Evolutionary conservation across 441 rosid species (phyloP), one percentile per base, ranked within the genome.

Genomic region (Brassica balearica): DNA sequence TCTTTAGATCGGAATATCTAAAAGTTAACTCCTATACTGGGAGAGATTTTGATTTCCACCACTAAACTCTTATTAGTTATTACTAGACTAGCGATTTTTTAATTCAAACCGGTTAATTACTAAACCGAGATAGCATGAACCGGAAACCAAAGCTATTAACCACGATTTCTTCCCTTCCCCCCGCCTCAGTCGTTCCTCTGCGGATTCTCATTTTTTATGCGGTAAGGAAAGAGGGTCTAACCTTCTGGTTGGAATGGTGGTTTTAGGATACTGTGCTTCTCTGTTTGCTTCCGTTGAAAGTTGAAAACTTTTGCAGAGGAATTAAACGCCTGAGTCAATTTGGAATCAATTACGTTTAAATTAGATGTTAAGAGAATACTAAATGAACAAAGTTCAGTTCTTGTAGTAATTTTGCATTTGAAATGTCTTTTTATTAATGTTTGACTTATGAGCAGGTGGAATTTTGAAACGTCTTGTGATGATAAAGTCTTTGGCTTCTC

Each of bases 401-500:
- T n/a, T 51, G 56, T 51, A 51, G 1, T 51, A 5, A n/a, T n/a
- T 51, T n/a, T 5, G 17, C 51, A 5, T 51, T 51, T 51, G 56
- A 36, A 55, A 14, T 66, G 72, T 22, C 55, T 65, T 23, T 0
- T 67, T 43, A 58, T 43, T 41, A 2, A n/a, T 17, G 43, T 68
- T 68, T 0, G 0, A 3, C 14, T 27, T 41, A 69, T 56, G 60
- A 79, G 20, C 69, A 81, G 83, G 78, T 69, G 69, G 65, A 76
- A 71, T 32, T 61, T 76, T 59, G 38, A 41, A 19, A 11, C 51
- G 72, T 19, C 68, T 62, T 84, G 78, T 68, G 76, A 81, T 74
- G 83, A 76, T 82, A 73, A 84, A 79, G 63, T 58, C 78, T 8
- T 55, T 77, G 71, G 73, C 77, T 53, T 79, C 80, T 55, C 82